A percentile compares a stretch with the other conserved stretches of the same genome.
Conservation (phyloP, 345 rosid genomes). For the Camelina sativa region DNA sequence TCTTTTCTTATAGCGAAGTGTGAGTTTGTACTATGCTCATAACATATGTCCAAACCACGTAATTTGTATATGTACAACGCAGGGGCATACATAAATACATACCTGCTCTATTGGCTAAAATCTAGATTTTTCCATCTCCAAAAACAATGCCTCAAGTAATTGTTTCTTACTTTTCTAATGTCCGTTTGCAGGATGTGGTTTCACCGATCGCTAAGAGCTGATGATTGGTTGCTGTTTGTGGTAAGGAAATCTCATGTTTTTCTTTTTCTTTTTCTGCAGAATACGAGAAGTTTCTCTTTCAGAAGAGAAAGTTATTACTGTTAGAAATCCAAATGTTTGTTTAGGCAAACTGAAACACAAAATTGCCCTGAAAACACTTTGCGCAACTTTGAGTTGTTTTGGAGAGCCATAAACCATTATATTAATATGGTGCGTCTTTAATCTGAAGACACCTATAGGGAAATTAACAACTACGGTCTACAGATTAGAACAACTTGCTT, state of each 20-base stretch:
- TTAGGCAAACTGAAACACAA: conserved; percentile 11
- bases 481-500: not conserved
- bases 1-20: conserved; percentile 13
- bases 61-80: not conserved
- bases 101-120: not conserved
- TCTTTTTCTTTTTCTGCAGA: not conserved
- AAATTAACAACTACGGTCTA: too few species aligned
- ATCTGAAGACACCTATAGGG: too few species aligned
- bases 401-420: not conserved
- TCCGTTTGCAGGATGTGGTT: conserved; percentile 77
- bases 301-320: not conserved
- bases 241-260: conserved; percentile 49
- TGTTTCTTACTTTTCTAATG: not conserved
- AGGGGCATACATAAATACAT: not conserved
- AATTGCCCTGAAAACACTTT: not conserved
- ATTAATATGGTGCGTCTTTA: not conserved
- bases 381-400: conserved; percentile 14
- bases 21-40: not conserved
- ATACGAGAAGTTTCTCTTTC: not conserved
- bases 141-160: not conserved
- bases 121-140: not conserved
- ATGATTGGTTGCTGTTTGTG: conserved; percentile 88
- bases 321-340: conserved; percentile 8
- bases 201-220: conserved; percentile 79
- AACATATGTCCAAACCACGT: not conserved